Conservation (phyloP, 2,329 filamentous ascomycete species). For the Plectosphaerella sp. region DNA sequence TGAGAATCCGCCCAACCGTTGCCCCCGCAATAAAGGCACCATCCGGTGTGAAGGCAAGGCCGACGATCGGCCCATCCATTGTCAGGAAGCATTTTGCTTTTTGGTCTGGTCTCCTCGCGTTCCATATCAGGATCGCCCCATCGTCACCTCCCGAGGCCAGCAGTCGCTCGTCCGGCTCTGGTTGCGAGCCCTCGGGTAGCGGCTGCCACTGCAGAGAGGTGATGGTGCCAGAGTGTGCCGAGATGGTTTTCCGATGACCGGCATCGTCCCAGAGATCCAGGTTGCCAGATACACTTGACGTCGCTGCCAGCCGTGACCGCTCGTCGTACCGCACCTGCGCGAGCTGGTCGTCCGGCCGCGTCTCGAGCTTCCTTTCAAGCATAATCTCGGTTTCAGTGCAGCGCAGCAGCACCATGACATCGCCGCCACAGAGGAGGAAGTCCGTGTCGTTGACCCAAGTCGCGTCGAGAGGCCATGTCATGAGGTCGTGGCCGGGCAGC, state of each 20-base stretch:
- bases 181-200: conserved; percentile 20
- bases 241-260: conserved; percentile 50
- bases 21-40: conserved; percentile 60
- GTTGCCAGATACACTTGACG: conserved; percentile 54
- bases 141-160: conserved; percentile 60
- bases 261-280: conserved; percentile 56
- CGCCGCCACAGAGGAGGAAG: conserved; percentile 56
- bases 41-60: conserved; percentile 58
- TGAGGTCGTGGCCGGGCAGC: conserved; percentile 45
- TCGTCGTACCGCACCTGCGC: conserved; percentile 53
- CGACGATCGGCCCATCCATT: conserved; percentile 54
- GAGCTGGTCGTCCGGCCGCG: conserved; percentile 48
- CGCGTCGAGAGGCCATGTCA: conserved; percentile 49
- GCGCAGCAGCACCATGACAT: conserved; percentile 44
- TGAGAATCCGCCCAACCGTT: conserved; percentile 53
- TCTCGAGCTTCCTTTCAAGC: conserved; percentile 44
- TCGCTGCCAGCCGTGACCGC: conserved; percentile 49
- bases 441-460: conserved; percentile 55
- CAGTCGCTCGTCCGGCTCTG: conserved; percentile 45
- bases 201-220: conserved; percentile 60
- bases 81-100: conserved; percentile 57
- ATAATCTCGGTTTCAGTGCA: conserved; percentile 43
- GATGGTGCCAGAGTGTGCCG: conserved; percentile 54
- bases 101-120: conserved; percentile 45
- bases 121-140: conserved; percentile 59